Percentiles rank a stretch among this genome's conserved stretches.
Evolutionary conservation across 768 basidiomycete species (phyloP).

Genomic region (Rhizopogon vesiculosus): DNA sequence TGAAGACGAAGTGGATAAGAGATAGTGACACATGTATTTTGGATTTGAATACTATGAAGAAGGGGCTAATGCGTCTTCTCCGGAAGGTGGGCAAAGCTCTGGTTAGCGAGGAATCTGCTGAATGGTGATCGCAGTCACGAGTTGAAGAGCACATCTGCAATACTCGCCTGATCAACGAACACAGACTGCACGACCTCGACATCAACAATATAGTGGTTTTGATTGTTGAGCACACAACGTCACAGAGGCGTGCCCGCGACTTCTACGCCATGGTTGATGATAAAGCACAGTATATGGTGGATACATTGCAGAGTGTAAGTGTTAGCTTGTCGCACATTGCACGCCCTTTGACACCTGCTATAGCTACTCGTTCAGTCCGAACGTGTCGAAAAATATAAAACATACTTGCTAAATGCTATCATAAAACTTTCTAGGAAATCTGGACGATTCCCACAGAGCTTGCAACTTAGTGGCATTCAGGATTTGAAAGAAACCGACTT

Average conservation of each 20-base stretch:
- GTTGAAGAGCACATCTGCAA: conserved; percentile 20
- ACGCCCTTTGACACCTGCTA: conserved; percentile 2
- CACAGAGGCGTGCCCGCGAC: neutral
- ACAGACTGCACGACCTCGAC: conserved; percentile 12
- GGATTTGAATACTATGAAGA: conserved; percentile 9
- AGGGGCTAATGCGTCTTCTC: conserved; percentile 11
- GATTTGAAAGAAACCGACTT: conserved; percentile 7
- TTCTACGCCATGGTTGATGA: neutral
- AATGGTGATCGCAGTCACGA: conserved; percentile 3
- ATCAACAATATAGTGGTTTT: conserved; percentile 15
- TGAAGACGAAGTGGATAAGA: neutral
- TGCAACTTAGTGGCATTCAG: conserved; percentile 5
- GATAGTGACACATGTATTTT: conserved; percentile 9
- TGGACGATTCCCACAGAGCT: conserved; percentile 14
- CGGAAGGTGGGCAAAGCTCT: conserved; percentile 6
- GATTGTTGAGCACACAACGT: conserved; percentile 1
- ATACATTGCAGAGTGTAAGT: conserved; percentile 22
- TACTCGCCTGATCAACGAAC: conserved; percentile 12
- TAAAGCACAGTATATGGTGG: conserved; percentile 10
- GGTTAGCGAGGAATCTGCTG: neutral
- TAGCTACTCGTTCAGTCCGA: conserved; percentile 18
- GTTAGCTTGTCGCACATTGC: neutral
- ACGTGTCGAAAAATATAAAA: conserved; percentile 14
- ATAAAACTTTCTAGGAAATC: conserved; percentile 15
- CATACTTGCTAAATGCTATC: conserved; percentile 12